These are phyloP conservation scores for Colletotrichum sp. DNA, from an alignment of 2,329 filamentous ascomycete genomes.

Conservation along the genomic window DNA sequence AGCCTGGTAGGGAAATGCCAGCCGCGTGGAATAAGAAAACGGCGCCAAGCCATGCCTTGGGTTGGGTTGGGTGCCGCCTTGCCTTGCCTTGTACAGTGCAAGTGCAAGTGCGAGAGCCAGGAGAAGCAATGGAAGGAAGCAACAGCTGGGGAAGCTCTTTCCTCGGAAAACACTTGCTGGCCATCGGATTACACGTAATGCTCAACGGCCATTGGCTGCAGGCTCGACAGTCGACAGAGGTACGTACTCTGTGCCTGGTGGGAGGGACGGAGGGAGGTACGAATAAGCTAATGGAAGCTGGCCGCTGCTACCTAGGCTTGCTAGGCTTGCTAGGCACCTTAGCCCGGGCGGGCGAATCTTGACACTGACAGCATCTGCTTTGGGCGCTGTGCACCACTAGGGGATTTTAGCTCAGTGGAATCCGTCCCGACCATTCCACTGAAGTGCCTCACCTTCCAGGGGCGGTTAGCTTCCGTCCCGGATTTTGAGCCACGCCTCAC, in stretches of 20 bases:
- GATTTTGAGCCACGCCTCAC: neutral
- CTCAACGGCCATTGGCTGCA: neutral
- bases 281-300: neutral
- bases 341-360: neutral
- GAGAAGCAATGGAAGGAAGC: no score
- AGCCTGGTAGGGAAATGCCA: neutral
- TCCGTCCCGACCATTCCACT: slow-evolving; percentile 8
- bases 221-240: neutral
- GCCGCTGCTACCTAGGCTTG: neutral
- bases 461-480: neutral
- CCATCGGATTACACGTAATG: neutral
- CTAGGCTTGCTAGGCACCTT: neutral
- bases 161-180: neutral
- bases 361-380: slow-evolving; percentile 13
- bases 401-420: slow-evolving; percentile 8
- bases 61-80: no score
- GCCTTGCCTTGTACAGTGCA: no score
- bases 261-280: neutral
- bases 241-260: neutral
- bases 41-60: neutral
- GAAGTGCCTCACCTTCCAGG: neutral
- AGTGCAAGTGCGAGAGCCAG: no score
- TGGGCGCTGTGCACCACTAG: slow-evolving; percentile 8
- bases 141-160: neutral
- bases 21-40: neutral